phyloP scores from a whole-genome alignment of 139 green algal species.

The Zygnema circumcarinatum region DNA sequence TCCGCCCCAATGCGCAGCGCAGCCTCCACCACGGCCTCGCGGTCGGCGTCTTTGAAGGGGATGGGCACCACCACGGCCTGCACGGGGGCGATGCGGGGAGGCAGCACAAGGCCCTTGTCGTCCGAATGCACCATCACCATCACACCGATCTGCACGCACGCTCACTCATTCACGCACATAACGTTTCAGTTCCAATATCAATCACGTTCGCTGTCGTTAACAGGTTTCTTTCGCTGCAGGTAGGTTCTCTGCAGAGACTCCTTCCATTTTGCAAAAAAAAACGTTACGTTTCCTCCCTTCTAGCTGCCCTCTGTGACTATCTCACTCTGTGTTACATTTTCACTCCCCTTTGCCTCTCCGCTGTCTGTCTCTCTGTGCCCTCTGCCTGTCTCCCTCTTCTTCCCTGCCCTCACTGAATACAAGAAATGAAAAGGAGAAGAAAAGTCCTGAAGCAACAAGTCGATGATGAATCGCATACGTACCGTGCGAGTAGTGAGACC shows the following conservation, averaged over 20 bases:
- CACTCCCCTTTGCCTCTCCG: no score
- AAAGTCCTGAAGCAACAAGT: no score
- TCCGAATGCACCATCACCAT: conserved; percentile 99
- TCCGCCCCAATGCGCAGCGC: conserved; percentile 56
- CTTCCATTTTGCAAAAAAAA: neutral
- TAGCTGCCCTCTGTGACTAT: no score
- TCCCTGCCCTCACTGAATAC: no score
- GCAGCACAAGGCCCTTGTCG: conserved; percentile 96
- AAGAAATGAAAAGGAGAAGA: no score
- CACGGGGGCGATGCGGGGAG: conserved; percentile 83
- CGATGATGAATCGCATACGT: no score
- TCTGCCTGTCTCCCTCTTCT: no score
- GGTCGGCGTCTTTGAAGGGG: conserved; percentile 63
- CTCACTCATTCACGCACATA: conserved; percentile 5
- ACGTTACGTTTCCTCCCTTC: neutral
- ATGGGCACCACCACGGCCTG: conserved; percentile 72
- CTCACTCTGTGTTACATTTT: no score
- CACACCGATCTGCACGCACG: conserved; percentile 89
- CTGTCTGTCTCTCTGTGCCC: no score
- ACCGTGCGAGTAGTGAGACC: conserved; percentile 90
- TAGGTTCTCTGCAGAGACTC: neutral
- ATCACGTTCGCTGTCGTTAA: no score
- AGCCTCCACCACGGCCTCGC: conserved; percentile 26
- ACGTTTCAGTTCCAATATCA: no score
- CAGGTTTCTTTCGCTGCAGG: no score